Evolutionary conservation across 306 rosid species (phyloP).

Genomic region (Prunus mira): DNA sequence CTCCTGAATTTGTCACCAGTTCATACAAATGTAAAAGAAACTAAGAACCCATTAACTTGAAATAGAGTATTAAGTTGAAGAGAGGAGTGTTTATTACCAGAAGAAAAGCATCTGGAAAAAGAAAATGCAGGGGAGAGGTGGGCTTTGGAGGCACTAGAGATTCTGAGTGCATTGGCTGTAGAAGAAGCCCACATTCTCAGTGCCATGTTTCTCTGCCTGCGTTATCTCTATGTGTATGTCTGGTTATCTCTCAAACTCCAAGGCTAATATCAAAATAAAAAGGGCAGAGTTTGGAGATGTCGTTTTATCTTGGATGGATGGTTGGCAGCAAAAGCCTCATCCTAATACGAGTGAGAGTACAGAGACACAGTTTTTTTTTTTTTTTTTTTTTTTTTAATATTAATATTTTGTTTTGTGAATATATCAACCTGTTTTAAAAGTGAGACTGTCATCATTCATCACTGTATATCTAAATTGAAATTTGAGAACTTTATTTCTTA

Average conservation of each 20-base stretch:
- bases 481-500: no score
- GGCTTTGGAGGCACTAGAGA: constrained; percentile 60
- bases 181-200: constrained; percentile 97
- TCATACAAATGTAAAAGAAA: neutral
- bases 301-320: constrained; percentile 70
- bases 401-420: neutral
- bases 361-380: neutral
- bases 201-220: constrained; percentile 46
- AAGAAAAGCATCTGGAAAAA: constrained; percentile 74
- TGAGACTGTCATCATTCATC: no score
- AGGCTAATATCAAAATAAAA: constrained; percentile 7
- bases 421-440: neutral
- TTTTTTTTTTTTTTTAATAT: neutral
- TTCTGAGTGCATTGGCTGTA: constrained; percentile 80
- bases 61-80: neutral
- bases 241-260: constrained; percentile 1
- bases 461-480: no score
- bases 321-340: constrained; percentile 63
- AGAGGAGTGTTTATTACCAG: constrained; percentile 37
- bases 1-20: neutral
- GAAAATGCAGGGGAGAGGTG: constrained; percentile 58
- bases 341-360: constrained; percentile 19
- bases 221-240: neutral
- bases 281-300: constrained; percentile 7
- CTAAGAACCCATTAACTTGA: neutral